A percentile compares a stretch with the other conserved stretches of the same genome.
phyloP scores from a whole-genome alignment of 768 basidiomycete genomes.

The Clathrus columnatus region DNA sequence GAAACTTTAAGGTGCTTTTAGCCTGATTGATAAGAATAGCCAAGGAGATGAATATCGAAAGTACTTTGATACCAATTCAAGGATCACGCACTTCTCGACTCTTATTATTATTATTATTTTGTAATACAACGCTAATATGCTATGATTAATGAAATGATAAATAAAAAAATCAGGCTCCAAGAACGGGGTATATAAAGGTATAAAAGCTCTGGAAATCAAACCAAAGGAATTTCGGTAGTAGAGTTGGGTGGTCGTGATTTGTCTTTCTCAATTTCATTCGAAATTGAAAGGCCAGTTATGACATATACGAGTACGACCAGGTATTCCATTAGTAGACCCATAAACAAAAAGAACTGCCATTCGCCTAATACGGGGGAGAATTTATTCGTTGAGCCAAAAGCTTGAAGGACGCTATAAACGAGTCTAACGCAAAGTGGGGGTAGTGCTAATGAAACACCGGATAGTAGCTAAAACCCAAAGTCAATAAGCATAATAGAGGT shows the following conservation, averaged over 20 bases:
- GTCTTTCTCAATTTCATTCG: slow-evolving; percentile 21
- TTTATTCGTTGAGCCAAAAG: slow-evolving; percentile 45
- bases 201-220: background rate
- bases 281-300: slow-evolving; percentile 21
- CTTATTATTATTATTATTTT: too few species aligned
- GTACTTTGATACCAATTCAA: too few species aligned
- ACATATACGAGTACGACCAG: slow-evolving; percentile 37
- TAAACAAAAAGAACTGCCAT: slow-evolving; percentile 49
- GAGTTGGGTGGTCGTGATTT: too few species aligned
- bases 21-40: too few species aligned
- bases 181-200: background rate
- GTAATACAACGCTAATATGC: too few species aligned
- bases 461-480: slow-evolving; percentile 38
- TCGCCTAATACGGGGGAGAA: slow-evolving; percentile 31
- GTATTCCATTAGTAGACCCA: slow-evolving; percentile 56
- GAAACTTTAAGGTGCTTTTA: too few species aligned
- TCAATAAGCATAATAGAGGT: background rate
- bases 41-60: too few species aligned
- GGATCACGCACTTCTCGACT: too few species aligned
- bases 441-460: slow-evolving; percentile 43
- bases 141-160: background rate
- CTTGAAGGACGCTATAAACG: slow-evolving; percentile 49
- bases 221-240: slow-evolving; percentile 13
- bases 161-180: background rate
- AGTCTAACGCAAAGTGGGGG: slow-evolving; percentile 53